Percentiles rank a stretch among this genome's conserved stretches.
Evolutionary conservation across 371 early-diverging fungal species (phyloP).

Genomic region (Syncephalastrum racemosum): DNA sequence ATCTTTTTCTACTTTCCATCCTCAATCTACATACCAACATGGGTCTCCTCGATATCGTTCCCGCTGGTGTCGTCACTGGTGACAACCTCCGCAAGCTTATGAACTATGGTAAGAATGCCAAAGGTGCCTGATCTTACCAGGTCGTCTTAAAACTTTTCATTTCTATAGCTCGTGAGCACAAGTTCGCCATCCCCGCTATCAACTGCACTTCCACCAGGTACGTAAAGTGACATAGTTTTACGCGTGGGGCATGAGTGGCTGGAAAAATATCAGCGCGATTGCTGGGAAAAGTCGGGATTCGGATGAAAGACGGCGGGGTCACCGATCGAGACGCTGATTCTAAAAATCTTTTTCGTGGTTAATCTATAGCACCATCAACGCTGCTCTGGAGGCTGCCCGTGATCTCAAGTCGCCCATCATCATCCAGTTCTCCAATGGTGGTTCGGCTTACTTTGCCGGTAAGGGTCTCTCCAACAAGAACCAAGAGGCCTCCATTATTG

Average conservation of each 20-base stretch:
- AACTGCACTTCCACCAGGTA: slow-evolving; percentile 89
- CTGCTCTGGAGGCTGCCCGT: slow-evolving; percentile 89
- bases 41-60: slow-evolving; percentile 80
- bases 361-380: slow-evolving; percentile 75
- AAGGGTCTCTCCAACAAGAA: slow-evolving; percentile 87
- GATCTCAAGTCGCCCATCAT: slow-evolving; percentile 88
- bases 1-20: slow-evolving; percentile 26
- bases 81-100: slow-evolving; percentile 84
- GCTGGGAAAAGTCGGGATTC: too few relatives aligned
- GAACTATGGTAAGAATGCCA: slow-evolving; percentile 51
- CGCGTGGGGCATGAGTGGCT: not conserved
- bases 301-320: too few relatives aligned
- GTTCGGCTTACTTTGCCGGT: slow-evolving; percentile 86
- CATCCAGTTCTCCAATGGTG: slow-evolving; percentile 92
- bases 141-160: not conserved
- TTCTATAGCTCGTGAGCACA: slow-evolving; percentile 66
- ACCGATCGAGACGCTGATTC: too few relatives aligned
- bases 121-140: not conserved
- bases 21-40: slow-evolving; percentile 33
- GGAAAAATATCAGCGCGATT: not conserved
- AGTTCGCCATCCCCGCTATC: slow-evolving; percentile 91
- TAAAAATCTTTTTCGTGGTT: not conserved
- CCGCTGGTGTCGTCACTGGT: slow-evolving; percentile 88
- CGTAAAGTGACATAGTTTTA: slow-evolving; percentile 1
- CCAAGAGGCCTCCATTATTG: slow-evolving; percentile 84